Evolutionary conservation across 2,329 filamentous ascomycete species (phyloP).

Genomic region (Fusarium sp.): DNA sequence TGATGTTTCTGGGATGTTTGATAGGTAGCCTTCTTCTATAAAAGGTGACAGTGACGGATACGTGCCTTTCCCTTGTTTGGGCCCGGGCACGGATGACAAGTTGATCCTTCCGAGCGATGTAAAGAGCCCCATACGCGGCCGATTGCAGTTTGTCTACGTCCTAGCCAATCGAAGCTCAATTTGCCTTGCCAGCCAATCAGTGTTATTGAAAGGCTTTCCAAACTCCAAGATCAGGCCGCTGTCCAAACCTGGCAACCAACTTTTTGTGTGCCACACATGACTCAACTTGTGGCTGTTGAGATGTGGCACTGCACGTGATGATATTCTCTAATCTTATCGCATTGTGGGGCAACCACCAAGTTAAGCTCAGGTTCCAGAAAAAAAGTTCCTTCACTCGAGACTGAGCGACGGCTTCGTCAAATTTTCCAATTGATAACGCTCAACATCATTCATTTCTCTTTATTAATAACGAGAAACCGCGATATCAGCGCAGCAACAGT

Average conservation of each 20-base stretch:
- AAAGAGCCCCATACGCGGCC: conserved; percentile 21
- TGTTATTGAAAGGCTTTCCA: conserved; percentile 24
- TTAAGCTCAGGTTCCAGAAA: conserved; percentile 41
- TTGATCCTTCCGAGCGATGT: conserved; percentile 33
- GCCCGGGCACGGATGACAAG: conserved; percentile 12
- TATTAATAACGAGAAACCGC: conserved; percentile 7
- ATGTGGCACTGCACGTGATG: conserved; percentile 36
- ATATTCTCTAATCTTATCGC: conserved; percentile 29
- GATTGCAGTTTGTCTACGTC: conserved; percentile 24
- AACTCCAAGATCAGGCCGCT: conserved; percentile 18
- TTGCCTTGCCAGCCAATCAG: conserved; percentile 40
- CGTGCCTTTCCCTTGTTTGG: conserved; percentile 6
- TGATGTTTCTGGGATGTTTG: not conserved
- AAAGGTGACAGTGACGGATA: not conserved
- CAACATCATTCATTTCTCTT: conserved; percentile 26
- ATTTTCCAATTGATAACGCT: conserved; percentile 50
- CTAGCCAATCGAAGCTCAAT: conserved; percentile 31
- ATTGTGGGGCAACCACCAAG: conserved; percentile 35
- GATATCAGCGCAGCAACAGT: not conserved
- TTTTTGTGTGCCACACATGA: conserved; percentile 23
- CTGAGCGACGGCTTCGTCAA: conserved; percentile 48
- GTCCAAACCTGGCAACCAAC: conserved; percentile 7
- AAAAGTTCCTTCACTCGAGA: conserved; percentile 51
- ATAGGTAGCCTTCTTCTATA: not conserved
- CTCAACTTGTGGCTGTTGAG: conserved; percentile 19